Percentiles rank a stretch among this genome's conserved stretches.
phyloP scores from a whole-genome alignment of 306 rosid species.

The Cyamopsis tetragonoloba region DNA sequence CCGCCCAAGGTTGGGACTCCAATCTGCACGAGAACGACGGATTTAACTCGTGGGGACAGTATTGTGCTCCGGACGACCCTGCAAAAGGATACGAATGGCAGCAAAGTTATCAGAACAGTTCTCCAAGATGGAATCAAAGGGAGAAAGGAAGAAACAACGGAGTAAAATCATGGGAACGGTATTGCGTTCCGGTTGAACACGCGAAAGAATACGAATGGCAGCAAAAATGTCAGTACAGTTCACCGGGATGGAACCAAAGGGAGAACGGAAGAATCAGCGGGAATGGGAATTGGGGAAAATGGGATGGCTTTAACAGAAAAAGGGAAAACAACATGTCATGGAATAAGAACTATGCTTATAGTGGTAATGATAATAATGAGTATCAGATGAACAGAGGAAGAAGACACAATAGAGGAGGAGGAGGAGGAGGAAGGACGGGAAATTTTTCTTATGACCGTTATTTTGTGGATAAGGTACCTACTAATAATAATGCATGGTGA shows the following conservation, averaged over 20 bases:
- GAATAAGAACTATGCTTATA: constrained; percentile 33
- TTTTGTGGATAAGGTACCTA: constrained; percentile 18
- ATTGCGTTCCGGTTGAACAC: constrained; percentile 2
- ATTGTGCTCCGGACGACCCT: constrained; percentile 1
- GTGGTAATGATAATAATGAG: constrained; percentile 38
- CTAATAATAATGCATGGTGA: constrained; percentile 23
- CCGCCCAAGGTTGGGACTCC: constrained; percentile 19
- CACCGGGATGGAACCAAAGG: constrained; percentile 34
- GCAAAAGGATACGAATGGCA: constrained; percentile 32
- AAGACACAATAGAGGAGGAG: constrained; percentile 40
- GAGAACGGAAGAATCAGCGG: constrained; percentile 30
- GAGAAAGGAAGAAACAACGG: constrained; percentile 29
- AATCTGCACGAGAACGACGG: constrained; percentile 16
- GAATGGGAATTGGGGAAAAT: constrained; percentile 34
- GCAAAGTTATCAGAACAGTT: constrained; percentile 15
- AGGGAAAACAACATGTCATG: constrained; percentile 43
- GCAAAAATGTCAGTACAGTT: constrained; percentile 15
- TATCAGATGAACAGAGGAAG: constrained; percentile 41
- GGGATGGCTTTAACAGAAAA: constrained; percentile 32
- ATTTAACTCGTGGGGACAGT: constrained; percentile 41
- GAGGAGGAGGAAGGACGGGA: constrained; percentile 44
- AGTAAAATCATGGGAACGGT: constrained; percentile 33
- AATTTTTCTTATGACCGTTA: constrained; percentile 28
- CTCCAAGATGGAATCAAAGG: constrained; percentile 36
- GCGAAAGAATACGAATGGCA: constrained; percentile 32